These are phyloP conservation scores for Trichoderma sp. DNA, from an alignment of 2,329 filamentous ascomycete species.

Conservation along the genomic window DNA sequence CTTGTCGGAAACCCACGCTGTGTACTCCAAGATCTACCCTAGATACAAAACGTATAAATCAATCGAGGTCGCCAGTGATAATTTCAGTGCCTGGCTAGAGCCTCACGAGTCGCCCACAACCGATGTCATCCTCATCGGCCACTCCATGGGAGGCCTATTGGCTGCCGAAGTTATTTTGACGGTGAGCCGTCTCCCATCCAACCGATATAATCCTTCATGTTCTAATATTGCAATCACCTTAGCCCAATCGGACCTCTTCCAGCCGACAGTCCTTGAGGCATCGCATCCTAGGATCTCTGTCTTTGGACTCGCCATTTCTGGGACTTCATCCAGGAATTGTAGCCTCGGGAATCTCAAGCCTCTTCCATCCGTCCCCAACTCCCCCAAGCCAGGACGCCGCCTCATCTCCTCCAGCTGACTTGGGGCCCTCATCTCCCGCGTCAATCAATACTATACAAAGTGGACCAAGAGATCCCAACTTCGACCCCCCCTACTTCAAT, in stretches of 20 bases:
- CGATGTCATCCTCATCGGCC: slow-evolving; percentile 80
- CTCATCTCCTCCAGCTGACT: slow-evolving; percentile 22
- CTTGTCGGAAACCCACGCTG: slow-evolving; percentile 70
- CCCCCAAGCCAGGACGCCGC: slow-evolving; percentile 21
- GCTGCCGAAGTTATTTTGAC: slow-evolving; percentile 76
- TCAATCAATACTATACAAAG: slow-evolving; percentile 26
- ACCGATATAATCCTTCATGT: background rate
- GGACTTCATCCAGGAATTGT: slow-evolving; percentile 89
- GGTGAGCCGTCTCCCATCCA: slow-evolving; percentile 37
- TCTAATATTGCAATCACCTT: slow-evolving; percentile 7
- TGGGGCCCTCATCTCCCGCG: slow-evolving; percentile 5
- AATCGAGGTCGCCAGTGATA: slow-evolving; percentile 73
- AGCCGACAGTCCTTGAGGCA: slow-evolving; percentile 60
- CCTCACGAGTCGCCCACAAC: slow-evolving; percentile 74
- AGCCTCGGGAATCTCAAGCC: slow-evolving; percentile 74
- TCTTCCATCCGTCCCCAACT: slow-evolving; percentile 60
- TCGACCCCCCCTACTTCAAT: slow-evolving; percentile 75
- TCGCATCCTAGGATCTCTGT: slow-evolving; percentile 76
- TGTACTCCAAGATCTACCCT: slow-evolving; percentile 86
- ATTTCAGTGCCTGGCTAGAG: slow-evolving; percentile 79
- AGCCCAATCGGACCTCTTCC: slow-evolving; percentile 42
- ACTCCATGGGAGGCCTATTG: slow-evolving; percentile 87
- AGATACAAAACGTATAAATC: slow-evolving; percentile 74
- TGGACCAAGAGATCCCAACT: slow-evolving; percentile 59
- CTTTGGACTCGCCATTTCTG: slow-evolving; percentile 83